These are phyloP conservation scores for Termitomyces bulborhizus DNA, from an alignment of 768 basidiomycete species.

Conservation along the genomic window DNA sequence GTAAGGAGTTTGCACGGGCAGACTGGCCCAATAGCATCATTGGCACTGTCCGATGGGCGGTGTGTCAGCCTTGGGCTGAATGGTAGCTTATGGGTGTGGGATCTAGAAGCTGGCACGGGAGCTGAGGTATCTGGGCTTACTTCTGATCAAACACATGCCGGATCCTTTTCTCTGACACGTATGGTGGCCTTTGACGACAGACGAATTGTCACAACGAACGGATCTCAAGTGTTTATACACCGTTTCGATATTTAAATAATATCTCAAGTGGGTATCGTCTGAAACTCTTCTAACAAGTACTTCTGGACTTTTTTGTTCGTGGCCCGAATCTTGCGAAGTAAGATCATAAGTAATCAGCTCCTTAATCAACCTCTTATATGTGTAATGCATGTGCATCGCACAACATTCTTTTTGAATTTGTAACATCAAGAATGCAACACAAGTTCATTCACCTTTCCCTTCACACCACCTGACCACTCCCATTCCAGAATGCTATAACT, in stretches of 20 bases:
- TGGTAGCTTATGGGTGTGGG: conserved; percentile 83
- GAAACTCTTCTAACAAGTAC: background rate
- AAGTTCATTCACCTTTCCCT: conserved; percentile 22
- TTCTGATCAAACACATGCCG: conserved; percentile 4
- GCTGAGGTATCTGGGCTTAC: conserved; percentile 32
- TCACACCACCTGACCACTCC: conserved; percentile 34
- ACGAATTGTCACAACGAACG: conserved; percentile 51
- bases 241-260: conserved; percentile 50
- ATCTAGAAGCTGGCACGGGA: conserved; percentile 58
- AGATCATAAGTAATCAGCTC: background rate
- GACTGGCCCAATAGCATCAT: conserved; percentile 53
- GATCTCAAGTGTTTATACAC: conserved; percentile 39
- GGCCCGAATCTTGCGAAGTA: background rate
- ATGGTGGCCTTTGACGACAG: conserved; percentile 70
- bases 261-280: background rate
- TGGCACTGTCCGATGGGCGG: conserved; percentile 75
- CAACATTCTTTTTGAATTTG: background rate
- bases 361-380: background rate
- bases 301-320: background rate
- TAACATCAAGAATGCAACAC: conserved; percentile 2
- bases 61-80: conserved; percentile 71
- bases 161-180: conserved; percentile 21
- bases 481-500: conserved; percentile 36
- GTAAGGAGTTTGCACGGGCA: conserved; percentile 70
- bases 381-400: background rate